Conservation (phyloP, 495 filamentous ascomycete species). For the Neurospora tetraspora region DNA sequence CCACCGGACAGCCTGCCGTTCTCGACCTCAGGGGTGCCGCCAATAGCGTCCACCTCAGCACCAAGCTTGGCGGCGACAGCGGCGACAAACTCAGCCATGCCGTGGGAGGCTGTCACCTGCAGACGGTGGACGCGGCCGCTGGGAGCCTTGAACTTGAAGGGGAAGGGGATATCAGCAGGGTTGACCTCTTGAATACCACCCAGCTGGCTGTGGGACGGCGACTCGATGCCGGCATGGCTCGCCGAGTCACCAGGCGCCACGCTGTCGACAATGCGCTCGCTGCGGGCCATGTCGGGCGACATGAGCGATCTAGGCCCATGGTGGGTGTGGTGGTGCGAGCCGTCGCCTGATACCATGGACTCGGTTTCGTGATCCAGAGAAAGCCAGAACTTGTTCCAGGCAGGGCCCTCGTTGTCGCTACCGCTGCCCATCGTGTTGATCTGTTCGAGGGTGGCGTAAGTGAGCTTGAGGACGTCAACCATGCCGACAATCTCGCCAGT, state of each 20-base stretch:
- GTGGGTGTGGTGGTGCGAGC: constrained; percentile 44
- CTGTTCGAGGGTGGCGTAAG: constrained; percentile 95
- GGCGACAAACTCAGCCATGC: constrained; percentile 70
- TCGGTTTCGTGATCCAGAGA: constrained; percentile 95
- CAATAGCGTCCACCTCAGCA: constrained; percentile 74
- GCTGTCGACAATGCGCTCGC: constrained; percentile 50
- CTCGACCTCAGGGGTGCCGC: constrained; percentile 62
- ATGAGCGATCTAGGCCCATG: constrained; percentile 43
- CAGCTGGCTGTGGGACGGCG: constrained; percentile 55
- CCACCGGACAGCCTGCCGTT: constrained; percentile 74
- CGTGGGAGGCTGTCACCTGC: constrained; percentile 70
- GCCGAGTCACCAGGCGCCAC: constrained; percentile 89
- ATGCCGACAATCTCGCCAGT: constrained; percentile 95
- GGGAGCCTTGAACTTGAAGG: constrained; percentile 99
- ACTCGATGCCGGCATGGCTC: constrained; percentile 79
- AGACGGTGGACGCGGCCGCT: constrained; percentile 90
- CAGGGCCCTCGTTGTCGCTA: constrained; percentile 83
- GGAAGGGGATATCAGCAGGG: constrained; percentile 66
- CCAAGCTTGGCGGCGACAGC: constrained; percentile 81
- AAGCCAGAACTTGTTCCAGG: constrained; percentile 99
- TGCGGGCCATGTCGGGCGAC: constrained; percentile 62
- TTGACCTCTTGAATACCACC: constrained; percentile 30
- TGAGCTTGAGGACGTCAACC: constrained; percentile 97
- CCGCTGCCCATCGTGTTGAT: constrained; percentile 56
- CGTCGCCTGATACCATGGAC: constrained; percentile 89